Evolutionary conservation across 2,329 filamentous ascomycete species (phyloP), one percentile per base, ranked within the genome.

Genomic region (Dichotomopilus funicola): DNA sequence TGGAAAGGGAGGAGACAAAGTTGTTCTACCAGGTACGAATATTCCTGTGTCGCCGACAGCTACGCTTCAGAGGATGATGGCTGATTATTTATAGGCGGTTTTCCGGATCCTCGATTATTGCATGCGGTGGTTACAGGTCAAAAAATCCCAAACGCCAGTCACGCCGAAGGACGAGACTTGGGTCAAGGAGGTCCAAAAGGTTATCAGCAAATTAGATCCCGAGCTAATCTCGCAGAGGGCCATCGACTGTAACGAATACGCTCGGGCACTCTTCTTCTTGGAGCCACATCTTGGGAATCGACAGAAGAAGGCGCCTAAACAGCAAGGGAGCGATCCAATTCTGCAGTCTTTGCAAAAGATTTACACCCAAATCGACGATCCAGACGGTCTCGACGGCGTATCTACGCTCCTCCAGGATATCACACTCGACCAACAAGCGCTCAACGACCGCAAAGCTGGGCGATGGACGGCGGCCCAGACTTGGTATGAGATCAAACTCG

Each of bases 291-390:
- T 68, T 19, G 57, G 62, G 67, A 91, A 91, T 55, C 75, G 76
- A 53, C 73, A 78, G 57, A 69, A 76, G 53, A 72, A 77, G 35
- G 72, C 73, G 19, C 19, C 19, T 33, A 75, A 76, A 1, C 70
- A 74, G 1, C 75, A 77, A 2, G 79, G 83, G 27, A 73, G 80
- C n/a, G 78, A 87, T 52, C 78, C 82, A 31, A 77, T 94, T 4
- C 81, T 95, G 57, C 83, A 90, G 62, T 83, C 86, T 58, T 75
- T 99, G 31, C 92, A 97, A 66, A 86, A 92, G 52, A 96, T 99
- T 13, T 99, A 99, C 70, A 89, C 90, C 1, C 88, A 96, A 64
- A 97, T 99, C 58, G 94, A 99, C 66, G 94, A 99, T 64, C 95
- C 94, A 0, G 94, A 99, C 70, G 91, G 92, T 1, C 85, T 99